Percentiles rank a stretch among this genome's conserved stretches.
Conservation (phyloP, 2,329 filamentous ascomycete genomes). For the Mollisia scopiformis region DNA sequence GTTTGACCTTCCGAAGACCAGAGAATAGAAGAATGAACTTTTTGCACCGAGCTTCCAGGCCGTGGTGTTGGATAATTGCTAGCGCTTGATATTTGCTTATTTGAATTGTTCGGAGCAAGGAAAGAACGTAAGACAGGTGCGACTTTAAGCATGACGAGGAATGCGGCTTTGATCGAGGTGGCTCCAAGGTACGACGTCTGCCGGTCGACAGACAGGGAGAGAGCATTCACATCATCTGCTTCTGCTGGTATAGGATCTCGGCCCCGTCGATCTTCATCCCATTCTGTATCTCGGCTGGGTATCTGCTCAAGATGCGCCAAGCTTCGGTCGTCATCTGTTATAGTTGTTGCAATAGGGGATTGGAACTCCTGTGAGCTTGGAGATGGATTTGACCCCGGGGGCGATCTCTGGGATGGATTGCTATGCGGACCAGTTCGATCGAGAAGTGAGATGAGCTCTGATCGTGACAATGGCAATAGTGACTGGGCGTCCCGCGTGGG, state of each 20-base stretch:
- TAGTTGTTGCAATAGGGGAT: constrained; percentile 50
- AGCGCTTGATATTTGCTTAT: constrained; percentile 25
- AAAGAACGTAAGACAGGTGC: constrained; percentile 52
- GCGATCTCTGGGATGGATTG: constrained; percentile 46
- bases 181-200: constrained; percentile 71
- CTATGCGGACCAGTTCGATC: constrained; percentile 42
- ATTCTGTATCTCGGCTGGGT: constrained; percentile 64
- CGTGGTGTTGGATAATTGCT: constrained; percentile 34
- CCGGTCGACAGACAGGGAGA: constrained; percentile 61
- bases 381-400: constrained; percentile 56
- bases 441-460: constrained; percentile 61
- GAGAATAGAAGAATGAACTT: constrained; percentile 43
- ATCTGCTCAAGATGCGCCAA: constrained; percentile 67
- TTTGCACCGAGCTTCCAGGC: constrained; percentile 39
- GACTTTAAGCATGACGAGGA: constrained; percentile 66
- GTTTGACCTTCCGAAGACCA: constrained; percentile 69
- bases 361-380: constrained; percentile 51
- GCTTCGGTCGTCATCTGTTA: constrained; percentile 48
- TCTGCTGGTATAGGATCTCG: constrained; percentile 62
- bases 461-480: constrained; percentile 57
- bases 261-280: constrained; percentile 65
- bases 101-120: constrained; percentile 40
- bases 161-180: constrained; percentile 74
- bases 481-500: constrained; percentile 57
- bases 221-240: constrained; percentile 72